Evolutionary conservation across 2,329 filamentous ascomycete species (phyloP).

Genomic region (Alternaria sp.): DNA sequence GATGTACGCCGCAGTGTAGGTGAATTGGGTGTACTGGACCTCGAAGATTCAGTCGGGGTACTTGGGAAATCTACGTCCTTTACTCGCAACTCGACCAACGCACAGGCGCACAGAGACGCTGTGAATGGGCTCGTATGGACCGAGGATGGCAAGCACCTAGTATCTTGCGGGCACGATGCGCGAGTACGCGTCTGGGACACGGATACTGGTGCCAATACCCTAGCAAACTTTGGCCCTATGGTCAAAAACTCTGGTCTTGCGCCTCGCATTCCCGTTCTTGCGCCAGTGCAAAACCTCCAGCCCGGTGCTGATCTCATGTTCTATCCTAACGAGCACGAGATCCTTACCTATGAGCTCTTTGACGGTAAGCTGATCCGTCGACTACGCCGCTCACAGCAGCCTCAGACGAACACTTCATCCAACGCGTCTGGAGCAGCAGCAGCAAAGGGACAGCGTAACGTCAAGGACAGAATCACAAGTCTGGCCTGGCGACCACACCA

Average conservation of each 20-base stretch:
- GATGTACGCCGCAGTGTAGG: conserved; percentile 83
- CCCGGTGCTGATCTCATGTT: conserved; percentile 72
- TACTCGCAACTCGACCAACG: conserved; percentile 46
- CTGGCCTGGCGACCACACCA: conserved; percentile 77
- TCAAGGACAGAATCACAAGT: conserved; percentile 67
- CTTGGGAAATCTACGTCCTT: conserved; percentile 54
- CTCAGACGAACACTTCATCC: conserved; percentile 18
- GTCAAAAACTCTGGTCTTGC: conserved; percentile 71
- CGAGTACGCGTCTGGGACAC: conserved; percentile 89
- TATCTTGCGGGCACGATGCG: conserved; percentile 84
- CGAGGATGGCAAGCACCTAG: conserved; percentile 76
- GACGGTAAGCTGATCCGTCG: conserved; percentile 77
- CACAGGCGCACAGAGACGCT: conserved; percentile 76
- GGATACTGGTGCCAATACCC: conserved; percentile 80
- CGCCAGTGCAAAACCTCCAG: conserved; percentile 68
- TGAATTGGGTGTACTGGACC: conserved; percentile 78
- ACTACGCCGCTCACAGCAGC: conserved; percentile 69
- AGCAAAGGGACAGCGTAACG: conserved; percentile 51
- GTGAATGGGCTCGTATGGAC: conserved; percentile 90
- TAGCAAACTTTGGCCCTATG: conserved; percentile 85
- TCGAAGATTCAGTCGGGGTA: conserved; percentile 82
- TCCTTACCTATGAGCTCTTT: conserved; percentile 80
- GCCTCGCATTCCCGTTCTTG: conserved; percentile 54
- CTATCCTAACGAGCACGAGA: conserved; percentile 78
- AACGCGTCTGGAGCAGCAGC: background rate